Evolutionary conservation across 2,329 filamentous ascomycete genomes (phyloP).

Genomic region (Fusarium illudens): DNA sequence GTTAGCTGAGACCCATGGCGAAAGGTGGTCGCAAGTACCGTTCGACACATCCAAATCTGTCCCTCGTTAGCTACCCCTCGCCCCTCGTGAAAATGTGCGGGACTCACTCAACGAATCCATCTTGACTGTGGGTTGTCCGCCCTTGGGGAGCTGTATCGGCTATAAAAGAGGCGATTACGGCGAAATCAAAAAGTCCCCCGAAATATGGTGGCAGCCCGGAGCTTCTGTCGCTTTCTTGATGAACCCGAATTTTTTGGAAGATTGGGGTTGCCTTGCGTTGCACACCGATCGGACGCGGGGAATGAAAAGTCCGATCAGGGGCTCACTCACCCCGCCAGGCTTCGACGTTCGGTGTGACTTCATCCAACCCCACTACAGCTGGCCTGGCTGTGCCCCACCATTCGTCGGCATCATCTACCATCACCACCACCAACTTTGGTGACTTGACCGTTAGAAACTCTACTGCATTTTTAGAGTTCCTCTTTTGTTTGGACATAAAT

Average conservation of each 20-base stretch:
- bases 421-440: background rate
- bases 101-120: constrained; percentile 53
- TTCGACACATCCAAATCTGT: constrained; percentile 85
- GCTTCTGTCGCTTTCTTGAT: constrained; percentile 45
- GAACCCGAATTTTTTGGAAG: constrained; percentile 48
- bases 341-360: constrained; percentile 32
- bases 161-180: constrained; percentile 35
- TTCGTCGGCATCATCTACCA: constrained; percentile 25
- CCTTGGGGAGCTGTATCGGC: constrained; percentile 42
- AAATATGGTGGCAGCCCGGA: constrained; percentile 40
- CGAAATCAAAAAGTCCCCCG: constrained; percentile 35
- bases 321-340: constrained; percentile 16
- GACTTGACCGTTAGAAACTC: too few species aligned
- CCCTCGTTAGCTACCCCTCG: constrained; percentile 49
- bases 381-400: constrained; percentile 39
- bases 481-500: background rate
- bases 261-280: constrained; percentile 40
- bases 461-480: background rate
- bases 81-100: constrained; percentile 34
- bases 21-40: constrained; percentile 62
- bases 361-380: constrained; percentile 40
- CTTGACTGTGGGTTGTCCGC: constrained; percentile 42
- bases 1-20: constrained; percentile 27
- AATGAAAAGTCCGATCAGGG: constrained; percentile 46
- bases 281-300: constrained; percentile 46